These are phyloP conservation scores for Moricandia arvensis DNA, from an alignment of 345 rosid species.

Conservation along the genomic window DNA sequence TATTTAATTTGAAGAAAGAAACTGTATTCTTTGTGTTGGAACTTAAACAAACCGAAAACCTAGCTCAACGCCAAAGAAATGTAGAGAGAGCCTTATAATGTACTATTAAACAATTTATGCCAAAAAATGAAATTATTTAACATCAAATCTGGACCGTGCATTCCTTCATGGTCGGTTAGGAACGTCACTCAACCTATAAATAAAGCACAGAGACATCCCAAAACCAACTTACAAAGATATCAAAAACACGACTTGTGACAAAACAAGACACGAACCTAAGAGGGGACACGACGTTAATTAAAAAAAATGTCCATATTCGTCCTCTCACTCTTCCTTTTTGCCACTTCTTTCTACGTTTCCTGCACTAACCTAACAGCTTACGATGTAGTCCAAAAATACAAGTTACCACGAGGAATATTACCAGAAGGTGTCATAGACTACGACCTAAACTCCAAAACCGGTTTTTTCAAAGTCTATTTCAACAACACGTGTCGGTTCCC, in stretches of 20 bases:
- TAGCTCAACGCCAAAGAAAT: slow-evolving; percentile 22
- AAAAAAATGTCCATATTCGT: slow-evolving; percentile 10
- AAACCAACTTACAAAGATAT: background rate
- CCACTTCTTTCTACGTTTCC: background rate
- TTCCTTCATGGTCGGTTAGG: background rate
- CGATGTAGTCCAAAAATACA: slow-evolving; percentile 45
- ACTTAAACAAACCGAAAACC: slow-evolving; percentile 4
- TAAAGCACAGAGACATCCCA: slow-evolving; percentile 10
- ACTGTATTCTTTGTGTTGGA: background rate
- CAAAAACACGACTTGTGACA: background rate
- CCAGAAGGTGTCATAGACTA: slow-evolving; percentile 58
- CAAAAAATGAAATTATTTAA: background rate
- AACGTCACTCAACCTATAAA: background rate
- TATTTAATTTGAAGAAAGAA: slow-evolving; percentile 9
- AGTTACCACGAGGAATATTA: slow-evolving; percentile 61
- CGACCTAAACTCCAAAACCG: slow-evolving; percentile 49
- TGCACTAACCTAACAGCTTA: slow-evolving; percentile 38
- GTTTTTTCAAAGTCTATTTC: slow-evolving; percentile 46
- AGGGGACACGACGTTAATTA: background rate
- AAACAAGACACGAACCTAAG: background rate
- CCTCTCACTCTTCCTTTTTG: slow-evolving; percentile 2
- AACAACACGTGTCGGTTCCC: slow-evolving; percentile 46
- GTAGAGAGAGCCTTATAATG: slow-evolving; percentile 15
- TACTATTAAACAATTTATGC: background rate
- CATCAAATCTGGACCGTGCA: background rate